Base-by-base conservation (phyloP, 176 grass and related monocot species). In the Oropetium thomaeum region DNA sequence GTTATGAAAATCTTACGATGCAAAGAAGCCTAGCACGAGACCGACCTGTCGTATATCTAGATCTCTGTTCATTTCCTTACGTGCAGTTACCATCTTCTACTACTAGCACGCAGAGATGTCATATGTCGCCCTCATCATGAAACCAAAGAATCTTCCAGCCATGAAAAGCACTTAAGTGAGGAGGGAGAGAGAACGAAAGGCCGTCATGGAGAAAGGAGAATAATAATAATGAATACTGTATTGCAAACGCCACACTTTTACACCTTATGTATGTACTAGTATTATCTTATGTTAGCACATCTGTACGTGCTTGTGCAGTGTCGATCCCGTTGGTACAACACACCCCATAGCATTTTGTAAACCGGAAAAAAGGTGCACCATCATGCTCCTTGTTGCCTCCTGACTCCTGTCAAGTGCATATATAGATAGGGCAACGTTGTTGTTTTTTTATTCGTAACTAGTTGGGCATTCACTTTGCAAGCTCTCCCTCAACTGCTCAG, bases 241-340 rank as follows among this genome's bases (percentile, higher is more conserved):
- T 78, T 73, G 30, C 73, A 60, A 51, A 40, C 31, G 42, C 54
- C 35, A n/a, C 61, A 47, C 58, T 49, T 54, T 71, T 70, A 19
- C 58, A 30, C 13, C 69, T 30, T 51, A 52, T 63, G 41, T 22
- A 32, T 29, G 26, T 71, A 55, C 83, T 55, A 83, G 55, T 73
- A 83, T 88, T 88, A 88, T 83, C 86, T 79, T 58, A 84, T 88
- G 86, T 38, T 79, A 73, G 75, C 62, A 53, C 69, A 62, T 87
- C 58, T 65, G 66, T 52, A 52, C 58, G 76, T 79, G 69, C 52
- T 51, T 58, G 9, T 58, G 54, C 80, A 62, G 68, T 55, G n/a
- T n/a, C n/a, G n/a, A n/a, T n/a, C n/a, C 31, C 57, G 74, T 79
- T 47, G 53, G 75, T 79, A 79, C 86, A 71, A 79, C 8, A 79